Conservation (phyloP, 2,329 filamentous ascomycete species). For the Trichophyton simii region DNA sequence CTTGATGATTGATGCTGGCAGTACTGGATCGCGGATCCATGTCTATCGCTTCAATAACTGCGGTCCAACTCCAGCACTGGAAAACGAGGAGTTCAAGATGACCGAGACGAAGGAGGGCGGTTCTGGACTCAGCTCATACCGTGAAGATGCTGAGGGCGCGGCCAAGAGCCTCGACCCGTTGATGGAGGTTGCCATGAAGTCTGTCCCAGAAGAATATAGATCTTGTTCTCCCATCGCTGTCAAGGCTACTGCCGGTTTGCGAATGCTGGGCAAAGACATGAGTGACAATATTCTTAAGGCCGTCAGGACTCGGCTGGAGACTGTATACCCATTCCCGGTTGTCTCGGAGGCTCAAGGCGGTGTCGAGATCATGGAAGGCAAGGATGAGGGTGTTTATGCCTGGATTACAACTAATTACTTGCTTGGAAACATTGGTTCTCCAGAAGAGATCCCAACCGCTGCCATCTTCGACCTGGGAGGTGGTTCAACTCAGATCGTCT, state of each 20-base stretch:
- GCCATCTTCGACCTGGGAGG: constrained; percentile 94
- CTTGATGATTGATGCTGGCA: constrained; percentile 96
- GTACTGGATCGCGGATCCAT: constrained; percentile 94
- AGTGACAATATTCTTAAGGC: constrained; percentile 74
- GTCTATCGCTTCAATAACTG: constrained; percentile 99
- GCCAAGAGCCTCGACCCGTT: constrained; percentile 81
- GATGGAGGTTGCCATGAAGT: constrained; percentile 71
- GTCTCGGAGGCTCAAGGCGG: constrained; percentile 74
- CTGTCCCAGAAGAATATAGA: constrained; percentile 78
- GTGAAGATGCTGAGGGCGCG: constrained; percentile 70
- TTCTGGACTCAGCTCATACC: constrained; percentile 72
- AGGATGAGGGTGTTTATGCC: constrained; percentile 92
- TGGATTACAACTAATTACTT: constrained; percentile 99
- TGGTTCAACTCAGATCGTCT: constrained; percentile 96
- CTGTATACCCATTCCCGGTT: constrained; percentile 85
- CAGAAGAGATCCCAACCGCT: constrained; percentile 79
- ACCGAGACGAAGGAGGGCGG: constrained; percentile 73
- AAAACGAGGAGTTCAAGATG: constrained; percentile 86
- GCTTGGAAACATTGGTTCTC: constrained; percentile 88
- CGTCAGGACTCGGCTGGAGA: constrained; percentile 73
- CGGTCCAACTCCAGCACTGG: constrained; percentile 84
- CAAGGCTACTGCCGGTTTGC: constrained; percentile 89
- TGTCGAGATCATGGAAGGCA: constrained; percentile 94
- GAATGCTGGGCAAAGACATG: constrained; percentile 69
- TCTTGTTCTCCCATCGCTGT: constrained; percentile 91